Conservation (phyloP, 2,329 filamentous ascomycete species). For the Colletotrichum sojae region DNA sequence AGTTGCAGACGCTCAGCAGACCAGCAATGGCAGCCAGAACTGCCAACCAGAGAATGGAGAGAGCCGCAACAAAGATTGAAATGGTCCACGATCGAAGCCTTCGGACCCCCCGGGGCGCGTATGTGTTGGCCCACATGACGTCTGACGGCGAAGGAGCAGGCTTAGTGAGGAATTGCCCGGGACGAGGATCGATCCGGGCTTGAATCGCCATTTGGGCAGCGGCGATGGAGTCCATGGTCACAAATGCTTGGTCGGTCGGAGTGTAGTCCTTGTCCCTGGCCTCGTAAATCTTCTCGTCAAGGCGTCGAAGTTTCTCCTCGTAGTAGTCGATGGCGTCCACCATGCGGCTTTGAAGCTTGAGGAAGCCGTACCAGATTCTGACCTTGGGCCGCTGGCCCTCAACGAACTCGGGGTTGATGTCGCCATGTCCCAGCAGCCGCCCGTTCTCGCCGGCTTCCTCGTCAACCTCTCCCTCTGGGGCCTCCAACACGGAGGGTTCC, state of each 20-base stretch:
- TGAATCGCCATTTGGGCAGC: conserved; percentile 96
- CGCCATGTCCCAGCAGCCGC: conserved; percentile 64
- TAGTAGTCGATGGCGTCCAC: conserved; percentile 97
- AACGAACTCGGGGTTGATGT: conserved; percentile 43
- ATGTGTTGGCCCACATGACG: conserved; percentile 96
- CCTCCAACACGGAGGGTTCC: conserved; percentile 33
- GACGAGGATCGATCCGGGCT: conserved; percentile 91
- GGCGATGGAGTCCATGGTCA: conserved; percentile 97
- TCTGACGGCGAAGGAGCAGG: conserved; percentile 90
- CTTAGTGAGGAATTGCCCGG: conserved; percentile 87
- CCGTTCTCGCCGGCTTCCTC: conserved; percentile 69
- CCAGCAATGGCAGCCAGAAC: conserved; percentile 85
- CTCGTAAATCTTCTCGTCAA: conserved; percentile 81
- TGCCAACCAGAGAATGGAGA: conserved; percentile 91
- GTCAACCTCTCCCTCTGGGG: conserved; percentile 52
- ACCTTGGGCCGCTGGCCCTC: conserved; percentile 74
- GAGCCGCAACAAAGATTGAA: conserved; percentile 83
- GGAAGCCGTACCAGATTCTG: conserved; percentile 83
- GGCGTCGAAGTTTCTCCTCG: conserved; percentile 82
- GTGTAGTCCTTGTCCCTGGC: conserved; percentile 83
- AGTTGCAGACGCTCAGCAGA: conserved; percentile 84
- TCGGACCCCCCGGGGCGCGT: conserved; percentile 80
- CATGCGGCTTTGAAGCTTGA: conserved; percentile 78
- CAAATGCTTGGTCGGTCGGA: conserved; percentile 88
- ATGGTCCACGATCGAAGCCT: conserved; percentile 87